Evolutionary conservation across 768 basidiomycete genomes (phyloP), one percentile per base, ranked within the genome.

Genomic region (Termitomyces sp.): DNA sequence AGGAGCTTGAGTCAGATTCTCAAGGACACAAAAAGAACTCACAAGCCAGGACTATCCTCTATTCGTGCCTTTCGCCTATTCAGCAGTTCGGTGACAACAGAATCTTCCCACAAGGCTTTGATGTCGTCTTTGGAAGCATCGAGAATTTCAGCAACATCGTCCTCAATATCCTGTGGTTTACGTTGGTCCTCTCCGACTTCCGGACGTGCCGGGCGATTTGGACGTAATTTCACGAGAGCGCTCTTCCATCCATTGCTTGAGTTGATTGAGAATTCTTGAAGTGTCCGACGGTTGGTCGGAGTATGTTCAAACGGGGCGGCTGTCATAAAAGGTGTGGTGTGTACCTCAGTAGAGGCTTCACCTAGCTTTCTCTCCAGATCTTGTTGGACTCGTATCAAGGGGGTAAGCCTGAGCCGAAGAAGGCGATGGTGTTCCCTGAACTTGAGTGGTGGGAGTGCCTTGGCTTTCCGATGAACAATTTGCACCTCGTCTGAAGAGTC

Each of bases 21-120:
- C 12, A 52, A 35, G 12, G 55, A 61, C 23, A 14, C 40, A 21
- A 17, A 42, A 59, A 47, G 43, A 34, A 78, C 86, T 72, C 68
- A 89, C 88, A 91, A 91, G 52, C 90, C 85, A 37, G 90, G 80
- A 17, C 79, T 73, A 57, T 89, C 82, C 67, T 92, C 88, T 59
- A 91, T 68, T 62, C 80, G 73, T 5, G 76, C 65, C 64, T 81
- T 85, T 28, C 79, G 74, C 44, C 79, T 68, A 54, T 63, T 68
- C 56, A 91, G 67, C 70, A 86, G 79, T 65, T 88, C 82, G 60
- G 78, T 79, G 7, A 90, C 79, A 5, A 78, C 72, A 19, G 78
- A 61, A 63, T 92, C 88, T 52, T 81, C 78, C 88, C 88, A 89
- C 8, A 91, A 70, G 17, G 71, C 72, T 58, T 81, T 81, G 65